phyloP scores from a whole-genome alignment of 495 filamentous ascomycete genomes.

The Aspergillus cavernicola region DNA sequence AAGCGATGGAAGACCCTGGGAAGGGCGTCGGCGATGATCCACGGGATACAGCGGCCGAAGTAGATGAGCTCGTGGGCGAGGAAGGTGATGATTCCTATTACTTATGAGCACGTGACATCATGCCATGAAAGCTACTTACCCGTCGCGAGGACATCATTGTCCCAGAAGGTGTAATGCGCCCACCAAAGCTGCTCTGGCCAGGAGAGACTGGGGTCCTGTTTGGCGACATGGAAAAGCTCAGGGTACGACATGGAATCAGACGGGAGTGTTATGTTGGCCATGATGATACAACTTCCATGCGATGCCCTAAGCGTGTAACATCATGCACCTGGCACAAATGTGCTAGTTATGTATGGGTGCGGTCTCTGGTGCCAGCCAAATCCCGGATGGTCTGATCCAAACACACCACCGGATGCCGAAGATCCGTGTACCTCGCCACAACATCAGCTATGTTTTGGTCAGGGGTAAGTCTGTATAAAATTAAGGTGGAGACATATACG shows the following conservation, averaged over 20 bases:
- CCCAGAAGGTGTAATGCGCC: slow-evolving; percentile 97
- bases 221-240: slow-evolving; percentile 32
- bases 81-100: slow-evolving; percentile 76
- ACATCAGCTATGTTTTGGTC: neutral
- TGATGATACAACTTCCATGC: slow-evolving; percentile 4
- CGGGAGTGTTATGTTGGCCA: slow-evolving; percentile 16
- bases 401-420: slow-evolving; percentile 26
- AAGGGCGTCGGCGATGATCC: slow-evolving; percentile 87
- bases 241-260: slow-evolving; percentile 14
- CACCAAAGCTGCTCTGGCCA: slow-evolving; percentile 82
- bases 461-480: neutral
- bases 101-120: neutral
- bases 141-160: slow-evolving; percentile 91
- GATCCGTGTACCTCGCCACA: slow-evolving; percentile 11
- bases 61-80: slow-evolving; percentile 91
- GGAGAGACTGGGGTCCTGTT: slow-evolving; percentile 84
- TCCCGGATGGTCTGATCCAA: slow-evolving; percentile 22
- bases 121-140: slow-evolving; percentile 37
- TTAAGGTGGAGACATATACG: neutral
- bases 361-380: neutral
- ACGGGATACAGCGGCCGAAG: slow-evolving; percentile 88
- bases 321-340: slow-evolving; percentile 2
- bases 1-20: slow-evolving; percentile 76
- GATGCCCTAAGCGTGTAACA: too few species aligned
- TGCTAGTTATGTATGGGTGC: neutral